Percentiles rank a stretch among this genome's conserved stretches.
Evolutionary conservation across 2,329 filamentous ascomycete genomes (phyloP).

Genomic region (Diplodia mutila): DNA sequence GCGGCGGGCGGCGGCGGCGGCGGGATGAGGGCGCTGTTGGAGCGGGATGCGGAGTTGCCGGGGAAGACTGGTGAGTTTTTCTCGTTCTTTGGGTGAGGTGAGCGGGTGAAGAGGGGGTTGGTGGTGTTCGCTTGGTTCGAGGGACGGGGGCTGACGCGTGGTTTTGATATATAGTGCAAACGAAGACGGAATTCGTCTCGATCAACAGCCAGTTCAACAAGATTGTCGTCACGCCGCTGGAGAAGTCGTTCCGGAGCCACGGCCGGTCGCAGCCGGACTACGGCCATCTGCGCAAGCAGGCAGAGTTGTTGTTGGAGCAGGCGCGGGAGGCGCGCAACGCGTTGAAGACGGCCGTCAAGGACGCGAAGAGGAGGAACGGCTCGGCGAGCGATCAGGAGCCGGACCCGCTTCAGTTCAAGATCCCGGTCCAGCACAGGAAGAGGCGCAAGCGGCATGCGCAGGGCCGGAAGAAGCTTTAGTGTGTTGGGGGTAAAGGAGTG

Average conservation of each 20-base stretch:
- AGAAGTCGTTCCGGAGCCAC: constrained; percentile 3
- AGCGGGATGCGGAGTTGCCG: not conserved
- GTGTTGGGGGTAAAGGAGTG: too few species aligned
- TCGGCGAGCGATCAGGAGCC: not conserved
- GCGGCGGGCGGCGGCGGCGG: too few species aligned
- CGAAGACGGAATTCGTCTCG: constrained; percentile 18
- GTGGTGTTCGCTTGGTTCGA: too few species aligned
- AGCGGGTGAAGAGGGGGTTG: too few species aligned
- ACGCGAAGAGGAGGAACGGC: not conserved
- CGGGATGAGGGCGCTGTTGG: not conserved
- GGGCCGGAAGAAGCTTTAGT: not conserved
- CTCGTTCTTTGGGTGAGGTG: too few species aligned
- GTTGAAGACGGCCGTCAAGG: constrained; percentile 11
- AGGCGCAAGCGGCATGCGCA: not conserved
- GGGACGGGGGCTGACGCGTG: not conserved
- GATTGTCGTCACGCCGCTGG: constrained; percentile 2
- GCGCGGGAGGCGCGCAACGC: constrained; percentile 3
- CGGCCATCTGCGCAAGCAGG: constrained; percentile 10
- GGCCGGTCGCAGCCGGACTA: constrained; percentile 14
- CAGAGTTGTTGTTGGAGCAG: not conserved
- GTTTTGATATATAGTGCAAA: not conserved
- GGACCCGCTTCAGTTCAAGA: not conserved
- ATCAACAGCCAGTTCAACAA: constrained; percentile 18
- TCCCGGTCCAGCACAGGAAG: not conserved
- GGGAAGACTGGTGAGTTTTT: constrained; percentile 7